A percentile compares a stretch with the other conserved stretches of the same genome.
phyloP scores from a whole-genome alignment of 331 rosid species.

The Rosa hybrid region DNA sequence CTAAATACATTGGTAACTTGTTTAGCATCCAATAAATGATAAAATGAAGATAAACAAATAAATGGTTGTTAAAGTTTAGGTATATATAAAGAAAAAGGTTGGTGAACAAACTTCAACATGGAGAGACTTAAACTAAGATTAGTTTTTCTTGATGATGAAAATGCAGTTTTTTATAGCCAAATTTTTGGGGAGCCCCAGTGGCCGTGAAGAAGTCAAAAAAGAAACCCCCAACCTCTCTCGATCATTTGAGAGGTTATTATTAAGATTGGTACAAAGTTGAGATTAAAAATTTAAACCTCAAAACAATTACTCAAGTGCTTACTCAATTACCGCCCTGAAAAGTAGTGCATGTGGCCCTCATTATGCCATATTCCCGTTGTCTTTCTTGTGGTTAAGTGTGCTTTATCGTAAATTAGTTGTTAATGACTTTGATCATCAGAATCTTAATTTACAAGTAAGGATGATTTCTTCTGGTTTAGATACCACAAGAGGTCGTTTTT shows the following conservation, averaged over 20 bases:
- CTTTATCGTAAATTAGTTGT: constrained; percentile 21
- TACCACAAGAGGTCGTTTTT: constrained; percentile 27
- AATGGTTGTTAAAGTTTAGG: constrained; percentile 50
- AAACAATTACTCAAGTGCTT: constrained; percentile 47
- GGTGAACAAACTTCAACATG: constrained; percentile 45
- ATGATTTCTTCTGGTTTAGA: constrained; percentile 37
- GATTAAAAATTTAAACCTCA: constrained; percentile 23
- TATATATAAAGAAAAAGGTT: constrained; percentile 36
- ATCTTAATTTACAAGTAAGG: constrained; percentile 38
- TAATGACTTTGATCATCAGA: constrained; percentile 34
- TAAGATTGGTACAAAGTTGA: constrained; percentile 18
- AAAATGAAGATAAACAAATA: neutral
- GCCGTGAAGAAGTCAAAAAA: constrained; percentile 43
- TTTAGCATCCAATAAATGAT: constrained; percentile 25
- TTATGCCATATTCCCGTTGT: constrained; percentile 56
- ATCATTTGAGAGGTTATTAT: constrained; percentile 28
- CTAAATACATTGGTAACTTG: constrained; percentile 2
- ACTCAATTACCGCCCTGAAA: constrained; percentile 59
- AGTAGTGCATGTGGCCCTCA: constrained; percentile 59
- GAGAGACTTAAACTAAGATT: constrained; percentile 7
- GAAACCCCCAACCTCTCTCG: constrained; percentile 2
- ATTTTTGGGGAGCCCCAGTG: constrained; percentile 26
- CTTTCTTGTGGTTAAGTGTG: constrained; percentile 56
- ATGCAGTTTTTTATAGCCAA: constrained; percentile 26
- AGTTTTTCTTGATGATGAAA: neutral